Conservation (phyloP, 2,329 filamentous ascomycete genomes). For the Dendrostoma leiphaemia region DNA sequence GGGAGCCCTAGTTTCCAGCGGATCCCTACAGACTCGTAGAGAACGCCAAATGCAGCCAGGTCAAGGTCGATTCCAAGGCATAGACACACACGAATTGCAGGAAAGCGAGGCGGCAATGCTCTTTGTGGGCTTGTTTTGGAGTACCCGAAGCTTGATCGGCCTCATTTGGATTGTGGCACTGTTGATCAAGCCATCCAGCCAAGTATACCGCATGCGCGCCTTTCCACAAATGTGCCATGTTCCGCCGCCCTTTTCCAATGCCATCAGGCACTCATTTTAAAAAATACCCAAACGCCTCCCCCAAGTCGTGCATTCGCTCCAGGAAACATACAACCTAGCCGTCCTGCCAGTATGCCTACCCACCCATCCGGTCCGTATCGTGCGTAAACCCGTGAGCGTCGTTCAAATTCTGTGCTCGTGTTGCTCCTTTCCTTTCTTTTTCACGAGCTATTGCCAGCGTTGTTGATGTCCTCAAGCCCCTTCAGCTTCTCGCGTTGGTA, state of each 20-base stretch:
- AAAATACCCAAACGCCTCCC: not conserved
- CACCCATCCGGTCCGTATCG: constrained; percentile 6
- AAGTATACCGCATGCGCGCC: not conserved
- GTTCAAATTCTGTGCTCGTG: not conserved
- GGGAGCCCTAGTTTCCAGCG: too few species aligned
- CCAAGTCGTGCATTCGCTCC: not conserved
- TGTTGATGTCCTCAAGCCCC: constrained; percentile 24
- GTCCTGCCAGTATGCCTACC: constrained; percentile 5
- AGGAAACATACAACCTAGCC: constrained; percentile 1
- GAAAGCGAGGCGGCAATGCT: not conserved
- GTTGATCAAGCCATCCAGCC: not conserved
- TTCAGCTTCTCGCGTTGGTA: constrained; percentile 55
- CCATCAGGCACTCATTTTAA: not conserved
- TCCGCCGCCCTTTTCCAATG: not conserved
- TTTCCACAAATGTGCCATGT: not conserved
- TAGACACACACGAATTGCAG: not conserved
- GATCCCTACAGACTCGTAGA: too few species aligned
- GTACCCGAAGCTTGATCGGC: not conserved
- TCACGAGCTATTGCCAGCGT: constrained; percentile 5
- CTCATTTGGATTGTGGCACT: not conserved
- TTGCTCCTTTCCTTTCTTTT: not conserved
- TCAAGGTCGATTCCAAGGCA: too few species aligned
- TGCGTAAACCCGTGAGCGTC: constrained; percentile 11
- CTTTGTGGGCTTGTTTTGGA: not conserved
- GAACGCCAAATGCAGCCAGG: too few species aligned